Evolutionary conservation across 2,329 filamentous ascomycete species (phyloP), one percentile per base, ranked within the genome.

Genomic region (Ophiocordyceps camponoti-saundersi): DNA sequence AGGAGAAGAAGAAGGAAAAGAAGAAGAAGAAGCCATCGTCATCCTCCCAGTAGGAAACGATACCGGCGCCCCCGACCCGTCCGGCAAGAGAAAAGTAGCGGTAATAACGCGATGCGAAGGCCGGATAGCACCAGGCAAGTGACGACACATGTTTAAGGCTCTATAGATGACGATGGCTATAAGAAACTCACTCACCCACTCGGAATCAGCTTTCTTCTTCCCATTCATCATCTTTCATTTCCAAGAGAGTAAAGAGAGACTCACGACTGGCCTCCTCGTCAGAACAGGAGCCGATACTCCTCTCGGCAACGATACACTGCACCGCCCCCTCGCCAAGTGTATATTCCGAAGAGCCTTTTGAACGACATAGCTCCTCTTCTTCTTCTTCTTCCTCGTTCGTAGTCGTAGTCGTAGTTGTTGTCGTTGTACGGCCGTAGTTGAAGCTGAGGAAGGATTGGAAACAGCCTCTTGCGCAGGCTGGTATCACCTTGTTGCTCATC

Each of bases 291-390:
- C 71, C 71, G 42, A 69, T 55, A 34, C 61, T 60, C 48, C 58
- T 62, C 55, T 75, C 71, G 8, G 74, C 74, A 10, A 73, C 65
- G 32, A 84, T 70, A 59, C 83, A 88, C 56, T 80, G 74, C 51
- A 85, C 62, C 5, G 77, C 80, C 12, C 72, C 82, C 62, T 87
- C 83, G n/a, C 80, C 82, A 44, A 86, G 56, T 1, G 83, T 86
- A 54, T 79, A 81, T 11, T 78, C 80, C 29, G 72, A 72, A 13
- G 60, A 62, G 10, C 80, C 80, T 32, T 67, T 66, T 48, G 70
- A 68, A 36, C 71, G 70, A 59, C 83, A 88, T 7, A 87, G 67
- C 29, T 32, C 29, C 7, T 32, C 29, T 7, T 32, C 29, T 7
- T 32, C 29, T 7, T 32, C 29, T 7, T 32, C 29, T 32, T 32